Conservation (phyloP, 768 basidiomycete species). For the Mycena indigotica region DNA sequence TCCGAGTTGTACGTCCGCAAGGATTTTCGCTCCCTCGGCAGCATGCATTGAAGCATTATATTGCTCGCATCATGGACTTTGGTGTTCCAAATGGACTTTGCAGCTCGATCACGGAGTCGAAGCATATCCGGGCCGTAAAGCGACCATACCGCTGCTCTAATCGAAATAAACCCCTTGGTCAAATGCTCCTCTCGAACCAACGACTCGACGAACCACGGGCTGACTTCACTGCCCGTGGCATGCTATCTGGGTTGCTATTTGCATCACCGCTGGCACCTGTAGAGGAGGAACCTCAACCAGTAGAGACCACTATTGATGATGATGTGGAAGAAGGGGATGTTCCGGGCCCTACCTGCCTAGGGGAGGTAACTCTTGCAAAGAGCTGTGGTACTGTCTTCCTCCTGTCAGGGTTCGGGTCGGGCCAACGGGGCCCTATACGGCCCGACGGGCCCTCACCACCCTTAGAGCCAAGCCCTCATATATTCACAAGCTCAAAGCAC, state of each 20-base stretch:
- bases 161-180: slow-evolving; percentile 15
- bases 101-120: slow-evolving; percentile 24
- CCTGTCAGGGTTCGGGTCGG: no score
- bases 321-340: no score
- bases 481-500: no score
- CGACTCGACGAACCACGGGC: slow-evolving; percentile 4
- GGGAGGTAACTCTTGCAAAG: no score
- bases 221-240: slow-evolving; percentile 6
- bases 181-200: slow-evolving; percentile 22
- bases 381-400: no score
- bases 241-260: slow-evolving; percentile 10
- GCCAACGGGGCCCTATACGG: no score
- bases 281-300: no score
- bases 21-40: slow-evolving; percentile 29
- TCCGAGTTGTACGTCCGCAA: slow-evolving; percentile 6
- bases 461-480: no score
- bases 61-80: slow-evolving; percentile 17
- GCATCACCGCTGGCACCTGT: no score
- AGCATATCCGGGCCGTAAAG: slow-evolving; percentile 24
- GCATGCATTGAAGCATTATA: slow-evolving; percentile 29
- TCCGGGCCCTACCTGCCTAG: no score
- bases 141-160: slow-evolving; percentile 20
- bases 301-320: no score
- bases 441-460: no score
- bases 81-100: slow-evolving; percentile 26